Conservation (phyloP, 805 yeast species). For the Zygoascus tannicola region DNA sequence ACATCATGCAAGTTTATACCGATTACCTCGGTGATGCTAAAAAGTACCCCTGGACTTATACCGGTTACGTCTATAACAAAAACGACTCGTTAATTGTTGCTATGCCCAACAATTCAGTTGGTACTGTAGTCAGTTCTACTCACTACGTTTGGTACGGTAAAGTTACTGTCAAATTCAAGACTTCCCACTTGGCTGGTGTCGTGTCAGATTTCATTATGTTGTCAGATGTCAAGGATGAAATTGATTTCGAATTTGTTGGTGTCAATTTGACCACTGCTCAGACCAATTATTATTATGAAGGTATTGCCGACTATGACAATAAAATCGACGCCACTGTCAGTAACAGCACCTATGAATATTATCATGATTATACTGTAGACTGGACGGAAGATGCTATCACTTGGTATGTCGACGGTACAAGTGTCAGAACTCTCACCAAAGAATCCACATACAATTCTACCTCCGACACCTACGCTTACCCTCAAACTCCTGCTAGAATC, state of each 20-base stretch:
- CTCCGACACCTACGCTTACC: conserved; percentile 59
- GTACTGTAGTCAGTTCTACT: conserved; percentile 75
- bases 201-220: conserved; percentile 72
- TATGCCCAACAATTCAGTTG: conserved; percentile 67
- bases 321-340: conserved; percentile 35
- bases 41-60: conserved; percentile 59
- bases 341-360: conserved; percentile 47
- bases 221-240: conserved; percentile 83
- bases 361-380: conserved; percentile 68
- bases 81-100: conserved; percentile 55
- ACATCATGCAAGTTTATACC: conserved; percentile 28
- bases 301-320: conserved; percentile 58
- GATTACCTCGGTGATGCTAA: conserved; percentile 63
- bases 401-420: conserved; percentile 67
- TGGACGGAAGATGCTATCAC: conserved; percentile 65
- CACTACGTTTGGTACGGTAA: conserved; percentile 84
- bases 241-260: conserved; percentile 84
- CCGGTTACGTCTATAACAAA: conserved; percentile 39
- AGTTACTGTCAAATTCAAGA: conserved; percentile 55
- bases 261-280: conserved; percentile 56
- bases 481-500: conserved; percentile 84
- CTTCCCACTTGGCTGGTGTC: conserved; percentile 73
- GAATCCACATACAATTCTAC: conserved; percentile 49
- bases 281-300: conserved; percentile 74
- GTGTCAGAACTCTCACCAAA: conserved; percentile 55